These are phyloP conservation scores for Quercus tomentella DNA, from an alignment of 331 rosid species.

Conservation along the genomic window DNA sequence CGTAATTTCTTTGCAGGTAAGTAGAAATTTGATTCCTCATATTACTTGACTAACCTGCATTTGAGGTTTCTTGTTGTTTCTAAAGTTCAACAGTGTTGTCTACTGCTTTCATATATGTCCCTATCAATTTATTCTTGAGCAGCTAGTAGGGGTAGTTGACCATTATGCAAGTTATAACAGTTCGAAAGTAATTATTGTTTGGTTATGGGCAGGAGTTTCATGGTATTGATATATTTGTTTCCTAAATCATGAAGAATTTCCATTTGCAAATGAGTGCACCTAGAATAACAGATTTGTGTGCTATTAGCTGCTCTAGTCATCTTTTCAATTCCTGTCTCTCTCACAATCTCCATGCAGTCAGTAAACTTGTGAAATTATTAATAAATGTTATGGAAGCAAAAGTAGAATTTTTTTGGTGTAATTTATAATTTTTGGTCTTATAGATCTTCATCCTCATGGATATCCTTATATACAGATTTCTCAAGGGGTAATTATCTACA, in stretches of 20 bases:
- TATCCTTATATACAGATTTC: not conserved
- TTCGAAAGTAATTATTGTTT: not conserved
- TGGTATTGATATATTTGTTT: not conserved
- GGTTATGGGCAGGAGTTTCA: not conserved
- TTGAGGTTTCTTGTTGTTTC: not conserved
- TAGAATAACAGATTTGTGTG: slow-evolving; percentile 3
- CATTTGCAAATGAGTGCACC: slow-evolving; percentile 4
- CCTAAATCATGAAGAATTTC: not conserved
- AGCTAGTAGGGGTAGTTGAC: not conserved
- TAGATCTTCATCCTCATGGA: not conserved
- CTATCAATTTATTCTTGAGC: not conserved
- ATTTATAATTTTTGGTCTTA: not conserved
- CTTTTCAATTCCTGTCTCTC: not conserved
- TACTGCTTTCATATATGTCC: not conserved
- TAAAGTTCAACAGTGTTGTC: not conserved
- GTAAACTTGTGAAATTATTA: not conserved
- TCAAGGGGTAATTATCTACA: not conserved
- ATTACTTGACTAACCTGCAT: slow-evolving; percentile 5
- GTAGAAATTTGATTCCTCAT: slow-evolving; percentile 9
- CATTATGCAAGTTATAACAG: not conserved
- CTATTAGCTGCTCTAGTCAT: not conserved
- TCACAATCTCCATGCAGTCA: not conserved
- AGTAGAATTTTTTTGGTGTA: not conserved
- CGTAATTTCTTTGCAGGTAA: slow-evolving; percentile 91
- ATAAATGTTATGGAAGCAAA: not conserved